Evolutionary conservation across 768 basidiomycete species (phyloP), one percentile per base, ranked within the genome.

Genomic region (Termitomyces sp.): DNA sequence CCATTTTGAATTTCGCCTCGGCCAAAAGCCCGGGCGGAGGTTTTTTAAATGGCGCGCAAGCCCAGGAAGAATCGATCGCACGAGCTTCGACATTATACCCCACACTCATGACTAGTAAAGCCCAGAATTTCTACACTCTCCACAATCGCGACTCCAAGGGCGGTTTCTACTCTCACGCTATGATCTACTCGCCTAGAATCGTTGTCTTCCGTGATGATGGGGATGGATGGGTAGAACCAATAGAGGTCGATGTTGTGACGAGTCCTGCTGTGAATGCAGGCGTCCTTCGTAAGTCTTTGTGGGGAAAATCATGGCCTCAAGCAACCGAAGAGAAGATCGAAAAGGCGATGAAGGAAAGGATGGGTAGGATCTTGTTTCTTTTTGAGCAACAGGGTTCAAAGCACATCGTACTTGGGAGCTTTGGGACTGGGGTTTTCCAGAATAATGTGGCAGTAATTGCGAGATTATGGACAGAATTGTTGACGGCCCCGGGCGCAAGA

Each of bases 41-140:
- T 6, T 91, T 92, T 69, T 77, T 81, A 57, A 77, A 69, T 54
- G 90, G 90, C 16, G 82, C 87, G 0, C 82, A 84, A 57, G 90
- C 90, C 1, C 90, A 92, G 63, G 90, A 92, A 68, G 90, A 92
- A 68, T 85, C 85, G 37, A 80, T 92, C 63, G 89, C 90, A 11
- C 83, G 90, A 41, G 82, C 88, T 5, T 90, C 89, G 11, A 87
- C 85, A 5, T 71, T 92, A 6, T 89, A 85, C 61, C 73, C 79
- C 1, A 79, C 84, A 9, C 84, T 92, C 54, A 76, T 77, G 64
- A 81, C 84, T 10, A 66, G 69, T 16, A 75, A 73, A 5, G 85
- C 82, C 0, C 72, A 80, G 43, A 75, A 77, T 40, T 92, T 89
- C 71, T 89, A 92, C 67, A 70, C 68, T 3, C 65, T 83, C 19